A percentile compares a stretch with the other conserved stretches of the same genome.
Conservation (phyloP, 176 grass and related monocot species). For the Triticum aestivum region DNA sequence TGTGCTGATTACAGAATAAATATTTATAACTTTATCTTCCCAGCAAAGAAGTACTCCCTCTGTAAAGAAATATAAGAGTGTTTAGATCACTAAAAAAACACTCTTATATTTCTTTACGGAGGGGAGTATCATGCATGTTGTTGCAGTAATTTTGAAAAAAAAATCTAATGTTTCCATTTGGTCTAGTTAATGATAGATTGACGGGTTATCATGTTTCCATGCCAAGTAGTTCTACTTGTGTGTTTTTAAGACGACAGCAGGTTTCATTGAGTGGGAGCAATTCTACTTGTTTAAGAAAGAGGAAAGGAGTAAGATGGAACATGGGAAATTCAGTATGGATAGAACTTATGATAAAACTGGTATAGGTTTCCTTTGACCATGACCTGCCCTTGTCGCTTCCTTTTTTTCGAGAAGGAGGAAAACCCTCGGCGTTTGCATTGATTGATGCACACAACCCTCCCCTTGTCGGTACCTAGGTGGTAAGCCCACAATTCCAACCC, state of each 20-base stretch:
- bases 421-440: too few species aligned
- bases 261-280: not conserved
- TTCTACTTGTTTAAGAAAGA: not conserved
- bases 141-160: not conserved
- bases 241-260: not conserved
- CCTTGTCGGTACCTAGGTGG: too few species aligned
- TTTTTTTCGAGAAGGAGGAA: too few species aligned
- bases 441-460: too few species aligned
- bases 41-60: not conserved
- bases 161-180: not conserved
- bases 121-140: not conserved
- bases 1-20: not conserved
- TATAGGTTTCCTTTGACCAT: too few species aligned
- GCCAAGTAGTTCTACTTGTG: not conserved
- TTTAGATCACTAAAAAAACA: too few species aligned
- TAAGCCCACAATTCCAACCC: too few species aligned
- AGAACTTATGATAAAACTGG: too few species aligned
- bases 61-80: too few species aligned
- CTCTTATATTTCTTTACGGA: too few species aligned
- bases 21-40: not conserved
- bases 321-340: too few species aligned
- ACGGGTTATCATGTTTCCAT: not conserved
- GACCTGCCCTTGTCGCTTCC: too few species aligned
- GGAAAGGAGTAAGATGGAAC: not conserved
- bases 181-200: not conserved